Evolutionary conservation across 2,329 filamentous ascomycete species (phyloP).

Genomic region (Orbilia blumenaviensis): DNA sequence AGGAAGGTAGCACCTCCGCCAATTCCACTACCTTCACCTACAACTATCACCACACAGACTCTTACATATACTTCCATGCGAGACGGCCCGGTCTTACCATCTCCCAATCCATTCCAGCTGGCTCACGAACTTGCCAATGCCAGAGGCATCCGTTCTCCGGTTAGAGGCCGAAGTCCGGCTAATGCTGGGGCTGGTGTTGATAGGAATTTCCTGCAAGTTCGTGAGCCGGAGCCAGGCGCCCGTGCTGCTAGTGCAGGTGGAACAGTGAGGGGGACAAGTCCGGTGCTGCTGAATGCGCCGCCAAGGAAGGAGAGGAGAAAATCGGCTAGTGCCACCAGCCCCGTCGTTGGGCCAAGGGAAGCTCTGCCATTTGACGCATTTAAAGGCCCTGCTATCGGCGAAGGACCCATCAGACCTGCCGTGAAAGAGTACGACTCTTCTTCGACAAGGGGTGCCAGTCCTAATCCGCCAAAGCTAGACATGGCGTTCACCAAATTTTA

Average conservation of each 20-base stretch:
- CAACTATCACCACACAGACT: conserved; percentile 45
- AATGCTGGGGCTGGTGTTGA: conserved; percentile 30
- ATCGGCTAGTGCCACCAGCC: conserved; percentile 42
- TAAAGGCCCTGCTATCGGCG: conserved; percentile 8
- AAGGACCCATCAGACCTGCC: conserved; percentile 44
- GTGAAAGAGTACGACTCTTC: conserved; percentile 48
- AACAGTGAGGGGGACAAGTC: conserved; percentile 48
- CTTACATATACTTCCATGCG: conserved; percentile 46
- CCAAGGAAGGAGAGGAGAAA: conserved; percentile 52
- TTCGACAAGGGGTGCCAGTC: conserved; percentile 24
- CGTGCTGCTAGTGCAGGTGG: conserved; percentile 47
- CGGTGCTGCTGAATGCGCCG: conserved; percentile 39
- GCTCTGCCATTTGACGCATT: conserved; percentile 40
- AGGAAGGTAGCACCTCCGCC: conserved; percentile 47
- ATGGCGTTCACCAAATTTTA: conserved; percentile 92
- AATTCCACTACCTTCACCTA: conserved; percentile 47
- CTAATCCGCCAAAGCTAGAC: conserved; percentile 63
- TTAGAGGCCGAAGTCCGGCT: conserved; percentile 53
- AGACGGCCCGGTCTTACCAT: conserved; percentile 41
- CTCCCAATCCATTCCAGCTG: conserved; percentile 51
- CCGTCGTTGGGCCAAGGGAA: conserved; percentile 43
- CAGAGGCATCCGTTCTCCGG: conserved; percentile 53
- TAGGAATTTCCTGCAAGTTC: conserved; percentile 52
- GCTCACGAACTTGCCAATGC: conserved; percentile 51
- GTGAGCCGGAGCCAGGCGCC: conserved; percentile 47